Evolutionary conservation across 2,329 filamentous ascomycete genomes (phyloP).

Genomic region (Phialocephala sp.): DNA sequence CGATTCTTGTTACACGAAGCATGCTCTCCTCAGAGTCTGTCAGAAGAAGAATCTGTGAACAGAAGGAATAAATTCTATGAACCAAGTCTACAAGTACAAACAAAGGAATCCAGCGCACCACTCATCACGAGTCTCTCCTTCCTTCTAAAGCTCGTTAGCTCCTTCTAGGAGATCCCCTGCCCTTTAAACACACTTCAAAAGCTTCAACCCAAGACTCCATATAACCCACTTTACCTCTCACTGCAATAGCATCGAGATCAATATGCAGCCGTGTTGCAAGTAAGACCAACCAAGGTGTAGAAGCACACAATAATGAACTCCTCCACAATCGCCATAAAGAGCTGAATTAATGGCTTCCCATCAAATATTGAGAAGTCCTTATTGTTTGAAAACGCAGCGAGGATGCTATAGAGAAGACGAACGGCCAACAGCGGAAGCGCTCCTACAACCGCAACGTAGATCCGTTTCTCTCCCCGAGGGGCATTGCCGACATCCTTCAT

Average conservation of each 20-base stretch:
- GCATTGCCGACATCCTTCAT: conserved; percentile 37
- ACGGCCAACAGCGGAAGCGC: conserved; percentile 42
- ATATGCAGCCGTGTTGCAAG: conserved; percentile 10
- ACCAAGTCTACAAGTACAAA: too few relatives aligned
- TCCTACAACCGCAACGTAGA: conserved; percentile 40
- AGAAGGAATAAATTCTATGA: too few relatives aligned
- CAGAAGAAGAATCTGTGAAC: too few relatives aligned
- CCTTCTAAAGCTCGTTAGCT: background rate
- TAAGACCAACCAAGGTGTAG: conserved; percentile 37
- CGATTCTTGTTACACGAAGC: too few relatives aligned
- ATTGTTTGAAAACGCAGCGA: conserved; percentile 38
- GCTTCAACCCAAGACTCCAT: background rate
- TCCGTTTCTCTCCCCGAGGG: conserved; percentile 38
- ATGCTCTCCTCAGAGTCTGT: too few relatives aligned
- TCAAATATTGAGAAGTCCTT: conserved; percentile 34
- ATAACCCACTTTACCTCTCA: background rate
- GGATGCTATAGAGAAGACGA: conserved; percentile 42
- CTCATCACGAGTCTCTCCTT: background rate
- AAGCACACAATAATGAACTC: conserved; percentile 42
- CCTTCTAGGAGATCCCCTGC: background rate
- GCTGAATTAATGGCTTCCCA: conserved; percentile 37
- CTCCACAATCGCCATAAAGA: conserved; percentile 43
- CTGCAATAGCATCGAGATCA: background rate
- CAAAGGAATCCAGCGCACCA: too few relatives aligned
- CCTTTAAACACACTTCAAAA: background rate